Evolutionary conservation across 106 monocot genomes (phyloP), one percentile per base, ranked within the genome.

Genomic region (Narthecium ossifragum): DNA sequence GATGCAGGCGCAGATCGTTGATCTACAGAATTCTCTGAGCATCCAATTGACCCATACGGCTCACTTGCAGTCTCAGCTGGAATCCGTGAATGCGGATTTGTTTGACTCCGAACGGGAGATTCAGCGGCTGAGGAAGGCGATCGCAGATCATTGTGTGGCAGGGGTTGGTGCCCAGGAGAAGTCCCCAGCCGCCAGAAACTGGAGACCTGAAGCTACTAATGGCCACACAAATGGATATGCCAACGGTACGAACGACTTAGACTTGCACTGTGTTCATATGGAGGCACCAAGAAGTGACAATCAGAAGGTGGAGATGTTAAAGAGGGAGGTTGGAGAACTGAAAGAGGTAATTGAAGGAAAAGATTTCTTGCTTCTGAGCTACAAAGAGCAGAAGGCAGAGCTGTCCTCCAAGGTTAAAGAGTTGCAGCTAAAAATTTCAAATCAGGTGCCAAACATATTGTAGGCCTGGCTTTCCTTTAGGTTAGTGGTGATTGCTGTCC

Each of bases 281-380:
- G 68, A 40, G 36, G 58, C 43, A 24, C 1, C n/a, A 8, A 61
- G 62, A 10, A 47, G 70, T 45, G 72, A 72, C 4, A 23, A 38
- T 10, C 62, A 57, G 34, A 53, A 55, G 32, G 62, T 72, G 12
- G 72, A 72, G 41, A 62, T 72, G 62, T 67, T 78, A 50, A 72
- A 63, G 62, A 72, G 57, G 31, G 71, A 78, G 30, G 66, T 72
- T 38, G 48, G 46, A 8, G 78, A 78, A 28, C 52, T 78, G 48
- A 78, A 72, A 50, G 72, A 78, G 43, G 78, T 78, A 62, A 78
- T 78, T 36, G 72, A 72, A 68, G 78, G 78, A 43, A 72, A 78
- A 53, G 72, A 78, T 48, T 72, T 71, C 61, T 41, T 78, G 61
- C 71, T 78, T 5, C 60, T 72, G 61, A 78, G 62, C 49, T 78